Conservation (phyloP, 2,329 filamentous ascomycete species). For the Microthyrium microscopicum region DNA sequence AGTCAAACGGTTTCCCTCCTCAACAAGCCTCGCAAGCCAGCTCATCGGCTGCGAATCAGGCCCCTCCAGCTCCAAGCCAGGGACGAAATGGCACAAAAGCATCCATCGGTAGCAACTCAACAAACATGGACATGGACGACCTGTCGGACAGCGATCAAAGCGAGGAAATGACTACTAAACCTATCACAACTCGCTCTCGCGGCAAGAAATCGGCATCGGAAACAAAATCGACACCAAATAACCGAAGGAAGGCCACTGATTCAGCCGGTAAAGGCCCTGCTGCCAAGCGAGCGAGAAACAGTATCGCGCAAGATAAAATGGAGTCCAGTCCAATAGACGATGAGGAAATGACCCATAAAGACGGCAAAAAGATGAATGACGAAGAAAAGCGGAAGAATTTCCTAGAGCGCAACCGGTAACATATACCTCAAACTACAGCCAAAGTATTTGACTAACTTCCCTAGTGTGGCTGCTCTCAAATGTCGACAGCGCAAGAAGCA, state of each 20-base stretch:
- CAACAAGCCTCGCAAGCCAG: no score
- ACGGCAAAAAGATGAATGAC: slow-evolving; percentile 79
- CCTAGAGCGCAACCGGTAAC: slow-evolving; percentile 83
- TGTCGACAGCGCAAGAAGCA: slow-evolving; percentile 98
- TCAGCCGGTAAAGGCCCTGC: slow-evolving; percentile 44
- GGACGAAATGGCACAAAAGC: slow-evolving; percentile 31
- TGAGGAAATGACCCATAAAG: slow-evolving; percentile 20
- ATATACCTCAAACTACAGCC: slow-evolving; percentile 12
- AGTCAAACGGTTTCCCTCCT: slow-evolving; percentile 39
- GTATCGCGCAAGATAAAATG: slow-evolving; percentile 27
- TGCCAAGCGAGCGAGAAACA: slow-evolving; percentile 56
- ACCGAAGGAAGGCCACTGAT: slow-evolving; percentile 63
- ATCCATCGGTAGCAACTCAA: slow-evolving; percentile 11
- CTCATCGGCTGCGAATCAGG: no score
- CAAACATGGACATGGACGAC: slow-evolving; percentile 4
- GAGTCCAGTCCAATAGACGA: slow-evolving; percentile 32
- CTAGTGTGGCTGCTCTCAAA: slow-evolving; percentile 84
- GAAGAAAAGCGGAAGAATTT: slow-evolving; percentile 99
- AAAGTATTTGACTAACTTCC: slow-evolving; percentile 12
- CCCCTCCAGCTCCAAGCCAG: no score
- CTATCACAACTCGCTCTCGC: slow-evolving; percentile 31
- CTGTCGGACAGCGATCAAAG: slow-evolving; percentile 7
- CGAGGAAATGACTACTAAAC: slow-evolving; percentile 3
- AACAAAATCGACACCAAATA: slow-evolving; percentile 21
- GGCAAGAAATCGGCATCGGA: slow-evolving; percentile 49